Base-by-base conservation (phyloP, 2,329 filamentous ascomycete genomes). In the Colletotrichum eremochloae region DNA sequence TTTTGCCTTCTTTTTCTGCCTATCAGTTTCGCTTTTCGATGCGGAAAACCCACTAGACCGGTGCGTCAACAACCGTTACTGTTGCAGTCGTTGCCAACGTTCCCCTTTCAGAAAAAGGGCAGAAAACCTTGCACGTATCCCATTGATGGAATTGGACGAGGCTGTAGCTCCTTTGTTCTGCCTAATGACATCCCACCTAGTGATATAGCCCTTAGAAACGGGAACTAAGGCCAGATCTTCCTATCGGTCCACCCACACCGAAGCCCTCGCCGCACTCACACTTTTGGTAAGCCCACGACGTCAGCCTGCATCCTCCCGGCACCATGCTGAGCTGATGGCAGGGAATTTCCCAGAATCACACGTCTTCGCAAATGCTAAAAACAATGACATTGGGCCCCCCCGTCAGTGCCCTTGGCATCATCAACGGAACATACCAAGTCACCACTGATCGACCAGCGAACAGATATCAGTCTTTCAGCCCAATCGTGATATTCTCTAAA, bases 401-500 rank as follows among this genome's bases (percentile, higher is more conserved):
- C 12, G 12, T 52, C 53, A 56, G 42, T 24, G 8, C 36, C 20
- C 15, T 33, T 33, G 50, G 36, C 50, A 48, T 20, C 36, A 50
- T 20, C 15, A n/a, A 42, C 20, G 57, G 5, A 60, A 40, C 7
- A 12, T 24, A 15, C 36, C 20, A 38, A 44, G 44, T 44, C 63
- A 58, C 38, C 3, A 9, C 12, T 24, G 55, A 50, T 64, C 44
- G 18, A 29, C 29, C n/a, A n/a, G 31, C 6, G 18, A 36, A 18
- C 11, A 8, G 33, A 52, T 33, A 68, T 55, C 24, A 70, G 44
- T 52, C 29, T 60, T 61, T 33, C 66, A 70, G 70, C 65, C 65
- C 70, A 73, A 63, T 73, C 62, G 48, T 74, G 53, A 73, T 72
- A 73, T 72, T 72, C 69, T 74, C 72, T 74, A 70, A 63, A 74